These are phyloP conservation scores for Akanthomyces lecanii DNA, from an alignment of 2,329 filamentous ascomycete genomes.

Conservation along the genomic window DNA sequence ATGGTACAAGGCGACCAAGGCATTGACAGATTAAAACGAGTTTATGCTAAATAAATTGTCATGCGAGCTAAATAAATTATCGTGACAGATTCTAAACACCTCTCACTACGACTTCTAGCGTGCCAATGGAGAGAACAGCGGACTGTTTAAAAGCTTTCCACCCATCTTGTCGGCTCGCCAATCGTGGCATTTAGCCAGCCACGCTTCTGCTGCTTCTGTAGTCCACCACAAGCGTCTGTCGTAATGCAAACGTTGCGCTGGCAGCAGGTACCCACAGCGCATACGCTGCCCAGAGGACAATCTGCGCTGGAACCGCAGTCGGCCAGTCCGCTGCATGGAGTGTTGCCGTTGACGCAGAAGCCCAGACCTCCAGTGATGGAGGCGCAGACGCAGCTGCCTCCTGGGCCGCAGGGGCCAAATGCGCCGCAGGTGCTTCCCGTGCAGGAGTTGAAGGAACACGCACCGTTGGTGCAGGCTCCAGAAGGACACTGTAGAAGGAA, in stretches of 20 bases:
- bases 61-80: no score
- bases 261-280: slow-evolving; percentile 11
- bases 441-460: slow-evolving; percentile 9
- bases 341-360: slow-evolving; percentile 14
- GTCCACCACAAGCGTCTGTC: slow-evolving; percentile 5
- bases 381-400: slow-evolving; percentile 11
- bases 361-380: slow-evolving; percentile 9
- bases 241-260: slow-evolving; percentile 10
- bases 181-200: slow-evolving; percentile 12
- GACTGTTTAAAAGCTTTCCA: neutral
- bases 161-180: slow-evolving; percentile 5
- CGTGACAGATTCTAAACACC: no score
- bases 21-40: neutral
- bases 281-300: slow-evolving; percentile 10
- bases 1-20: neutral
- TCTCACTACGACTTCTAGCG: no score
- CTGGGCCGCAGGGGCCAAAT: slow-evolving; percentile 3
- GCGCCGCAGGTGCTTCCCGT: slow-evolving; percentile 3
- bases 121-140: neutral
- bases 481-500: neutral
- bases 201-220: neutral
- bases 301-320: slow-evolving; percentile 1
- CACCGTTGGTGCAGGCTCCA: slow-evolving; percentile 11
- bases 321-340: neutral
- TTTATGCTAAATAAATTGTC: neutral